Evolutionary conservation across 176 grass and related monocot genomes (phyloP).

Genomic region (Lolium multiflorum): DNA sequence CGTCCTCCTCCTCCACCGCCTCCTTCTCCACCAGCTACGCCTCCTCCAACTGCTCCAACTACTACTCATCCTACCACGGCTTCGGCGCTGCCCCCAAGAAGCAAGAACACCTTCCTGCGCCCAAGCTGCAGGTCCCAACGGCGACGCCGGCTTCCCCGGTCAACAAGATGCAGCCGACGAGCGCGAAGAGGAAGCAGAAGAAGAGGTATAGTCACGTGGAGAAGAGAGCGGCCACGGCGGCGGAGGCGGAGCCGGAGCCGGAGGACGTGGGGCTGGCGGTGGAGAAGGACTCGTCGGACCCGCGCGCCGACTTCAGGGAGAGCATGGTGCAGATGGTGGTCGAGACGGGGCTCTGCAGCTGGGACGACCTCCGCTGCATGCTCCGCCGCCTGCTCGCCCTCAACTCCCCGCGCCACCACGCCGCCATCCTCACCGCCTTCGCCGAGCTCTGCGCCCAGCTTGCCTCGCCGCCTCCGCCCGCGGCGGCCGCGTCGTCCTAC

Average conservation of each 20-base stretch:
- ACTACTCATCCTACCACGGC: conserved; percentile 13
- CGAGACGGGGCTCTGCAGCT: conserved; percentile 87
- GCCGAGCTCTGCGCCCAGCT: conserved; percentile 81
- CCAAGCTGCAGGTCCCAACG: not conserved
- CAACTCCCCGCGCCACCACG: conserved; percentile 89
- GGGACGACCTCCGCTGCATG: conserved; percentile 85
- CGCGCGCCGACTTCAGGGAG: conserved; percentile 80
- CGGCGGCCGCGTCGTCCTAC: not conserved
- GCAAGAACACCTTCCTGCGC: not conserved
- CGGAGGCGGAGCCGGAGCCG: conserved; percentile 3
- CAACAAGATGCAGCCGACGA: not conserved
- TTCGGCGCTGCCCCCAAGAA: not conserved
- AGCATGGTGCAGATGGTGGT: conserved; percentile 96
- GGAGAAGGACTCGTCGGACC: conserved; percentile 96
- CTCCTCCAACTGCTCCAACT: conserved; percentile 33
- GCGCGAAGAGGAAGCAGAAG: conserved; percentile 31
- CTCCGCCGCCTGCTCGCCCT: conserved; percentile 87
- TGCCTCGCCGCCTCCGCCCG: conserved; percentile 32
- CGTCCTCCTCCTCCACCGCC: conserved; percentile 39
- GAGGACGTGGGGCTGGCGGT: conserved; percentile 74
- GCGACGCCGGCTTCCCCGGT: not conserved
- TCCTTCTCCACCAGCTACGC: conserved; percentile 47
- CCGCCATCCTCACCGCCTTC: conserved; percentile 94
- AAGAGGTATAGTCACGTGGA: not conserved
- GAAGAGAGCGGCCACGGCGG: not conserved